Evolutionary conservation across 2,329 filamentous ascomycete species (phyloP), one percentile per base, ranked within the genome.

Genomic region (Stachybotrys echinatus): DNA sequence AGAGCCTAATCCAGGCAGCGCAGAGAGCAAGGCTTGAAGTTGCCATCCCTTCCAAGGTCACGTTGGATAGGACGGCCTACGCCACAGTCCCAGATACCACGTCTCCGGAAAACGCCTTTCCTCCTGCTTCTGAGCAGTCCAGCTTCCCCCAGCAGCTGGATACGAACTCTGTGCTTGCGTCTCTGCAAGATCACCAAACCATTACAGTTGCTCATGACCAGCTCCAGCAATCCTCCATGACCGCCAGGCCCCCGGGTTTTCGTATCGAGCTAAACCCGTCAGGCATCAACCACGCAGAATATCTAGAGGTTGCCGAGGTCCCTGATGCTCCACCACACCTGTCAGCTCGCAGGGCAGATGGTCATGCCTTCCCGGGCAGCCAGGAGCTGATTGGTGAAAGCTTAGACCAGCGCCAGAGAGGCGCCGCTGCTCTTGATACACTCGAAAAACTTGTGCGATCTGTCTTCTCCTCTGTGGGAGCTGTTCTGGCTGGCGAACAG

Each of bases 321-420:
- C 67, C 73, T 1, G 73, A 79, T 51, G 70, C 74, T 18, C 74
- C 77, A 1, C 56, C 65, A 14, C 69, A 75, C 50, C 56, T 81
- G 20, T 80, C 80, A 5, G 61, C 61, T 23, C 75, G 79, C 55
- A 86, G 81, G 58, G 65, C 76, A 50, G 84, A 80, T 52, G 68
- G 70, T 37, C 71, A 75, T 21, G 70, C 73, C 20, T 65, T 70
- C 19, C 73, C 79, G 46, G 76, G 74, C 7, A 75, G 79, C 12
- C 78, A 81, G 49, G 81, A 79, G 46, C 66, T 81, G 3, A 71
- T 86, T 19, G 75, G 81, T 17, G 69, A 85, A 42, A 83, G 81
- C 40, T 73, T 90, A 3, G 90, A 95, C 61, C 89, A 96, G 65
- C 85, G 87, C 47, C 85, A 95, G 58, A 85, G 91, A 60, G 88